phyloP scores from a whole-genome alignment of 2,329 filamentous ascomycete species.

The Herpotrichia juniperi region DNA sequence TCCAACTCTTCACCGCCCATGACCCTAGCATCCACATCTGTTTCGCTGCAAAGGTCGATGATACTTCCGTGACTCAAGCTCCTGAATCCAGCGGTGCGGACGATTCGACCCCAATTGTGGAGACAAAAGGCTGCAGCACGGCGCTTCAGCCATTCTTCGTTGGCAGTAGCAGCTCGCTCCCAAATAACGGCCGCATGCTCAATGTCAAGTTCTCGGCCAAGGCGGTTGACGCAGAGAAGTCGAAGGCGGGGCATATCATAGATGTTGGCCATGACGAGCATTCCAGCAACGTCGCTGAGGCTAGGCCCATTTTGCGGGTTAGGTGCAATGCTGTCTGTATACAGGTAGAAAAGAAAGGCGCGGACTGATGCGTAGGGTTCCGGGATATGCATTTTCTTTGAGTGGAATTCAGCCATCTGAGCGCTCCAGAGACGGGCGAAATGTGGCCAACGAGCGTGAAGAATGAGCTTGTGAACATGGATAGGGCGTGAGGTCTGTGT shows the following conservation, averaged over 20 bases:
- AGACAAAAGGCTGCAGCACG: conserved; percentile 88
- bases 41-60: conserved; percentile 90
- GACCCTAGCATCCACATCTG: conserved; percentile 90
- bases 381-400: conserved; percentile 95
- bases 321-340: conserved; percentile 83
- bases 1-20: conserved; percentile 85
- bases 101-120: conserved; percentile 92
- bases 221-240: conserved; percentile 85
- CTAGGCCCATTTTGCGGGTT: conserved; percentile 56
- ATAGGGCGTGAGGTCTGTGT: conserved; percentile 73
- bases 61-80: conserved; percentile 78
- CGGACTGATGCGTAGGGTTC: conserved; percentile 94
- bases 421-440: conserved; percentile 90
- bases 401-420: conserved; percentile 97
- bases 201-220: conserved; percentile 89
- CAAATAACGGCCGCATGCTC: conserved; percentile 95
- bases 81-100: conserved; percentile 86
- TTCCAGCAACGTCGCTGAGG: conserved; percentile 85
- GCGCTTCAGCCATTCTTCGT: conserved; percentile 91
- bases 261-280: conserved; percentile 96
- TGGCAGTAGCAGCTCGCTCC: conserved; percentile 89
- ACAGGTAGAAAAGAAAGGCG: conserved; percentile 94
- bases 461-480: conserved; percentile 91
- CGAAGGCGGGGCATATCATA: conserved; percentile 96
- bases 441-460: conserved; percentile 95